Evolutionary conservation across 2,329 filamentous ascomycete species (phyloP).

Genomic region (Fusarium illudens): DNA sequence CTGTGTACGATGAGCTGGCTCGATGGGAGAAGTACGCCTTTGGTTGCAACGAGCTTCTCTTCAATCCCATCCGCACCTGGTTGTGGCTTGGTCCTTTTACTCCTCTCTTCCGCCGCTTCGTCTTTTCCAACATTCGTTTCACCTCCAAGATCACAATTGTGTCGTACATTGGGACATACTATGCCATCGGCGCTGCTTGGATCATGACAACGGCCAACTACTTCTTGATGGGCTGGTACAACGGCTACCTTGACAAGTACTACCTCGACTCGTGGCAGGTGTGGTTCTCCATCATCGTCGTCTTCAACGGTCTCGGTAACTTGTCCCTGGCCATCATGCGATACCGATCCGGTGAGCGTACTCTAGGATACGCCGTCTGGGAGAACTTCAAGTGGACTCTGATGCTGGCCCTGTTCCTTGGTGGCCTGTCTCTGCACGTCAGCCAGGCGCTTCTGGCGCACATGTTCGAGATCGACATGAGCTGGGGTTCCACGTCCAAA

Average conservation of each 20-base stretch:
- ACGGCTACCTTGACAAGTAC: conserved; percentile 81
- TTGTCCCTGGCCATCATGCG: conserved; percentile 75
- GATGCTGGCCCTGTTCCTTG: conserved; percentile 81
- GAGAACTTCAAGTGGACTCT: conserved; percentile 79
- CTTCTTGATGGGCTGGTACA: conserved; percentile 79
- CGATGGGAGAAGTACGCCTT: conserved; percentile 91
- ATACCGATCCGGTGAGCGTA: conserved; percentile 73
- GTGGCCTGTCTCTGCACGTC: conserved; percentile 82
- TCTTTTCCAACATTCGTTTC: conserved; percentile 76
- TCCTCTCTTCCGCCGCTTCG: conserved; percentile 77
- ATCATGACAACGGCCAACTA: conserved; percentile 78
- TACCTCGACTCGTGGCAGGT: conserved; percentile 82
- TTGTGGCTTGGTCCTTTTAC: conserved; percentile 78
- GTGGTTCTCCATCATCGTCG: conserved; percentile 81
- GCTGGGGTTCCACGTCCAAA: conserved; percentile 85
- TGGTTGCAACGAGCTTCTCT: conserved; percentile 83
- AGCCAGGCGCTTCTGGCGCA: conserved; percentile 81
- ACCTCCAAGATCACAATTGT: conserved; percentile 80
- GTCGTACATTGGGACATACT: conserved; percentile 83
- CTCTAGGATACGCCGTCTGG: conserved; percentile 63
- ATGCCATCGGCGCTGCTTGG: conserved; percentile 80
- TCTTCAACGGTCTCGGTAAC: conserved; percentile 80
- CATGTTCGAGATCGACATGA: conserved; percentile 88
- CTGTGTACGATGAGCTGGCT: conserved; percentile 83
- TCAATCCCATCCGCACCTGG: conserved; percentile 81